Percentiles rank a stretch among this genome's conserved stretches.
Conservation (phyloP, 2,329 filamentous ascomycete genomes). For the Botrytis fabae region DNA sequence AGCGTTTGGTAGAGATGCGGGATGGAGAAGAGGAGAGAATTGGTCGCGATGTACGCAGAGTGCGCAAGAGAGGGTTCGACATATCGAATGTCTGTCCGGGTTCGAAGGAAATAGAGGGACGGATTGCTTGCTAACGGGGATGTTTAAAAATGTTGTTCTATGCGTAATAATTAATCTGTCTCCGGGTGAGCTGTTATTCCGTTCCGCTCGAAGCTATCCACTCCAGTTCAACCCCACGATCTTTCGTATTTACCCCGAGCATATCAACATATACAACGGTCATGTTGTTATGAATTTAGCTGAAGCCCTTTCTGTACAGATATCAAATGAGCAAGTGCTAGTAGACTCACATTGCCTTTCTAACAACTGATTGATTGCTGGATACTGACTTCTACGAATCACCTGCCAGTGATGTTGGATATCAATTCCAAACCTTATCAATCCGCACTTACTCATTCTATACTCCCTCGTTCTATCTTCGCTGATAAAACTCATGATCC, state of each 20-base stretch:
- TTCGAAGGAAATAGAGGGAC: background rate
- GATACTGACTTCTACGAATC: background rate
- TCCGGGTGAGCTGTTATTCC: background rate
- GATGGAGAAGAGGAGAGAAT: slow-evolving; percentile 2
- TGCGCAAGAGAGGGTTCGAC: slow-evolving; percentile 20
- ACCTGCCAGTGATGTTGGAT: background rate
- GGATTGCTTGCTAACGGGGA: background rate
- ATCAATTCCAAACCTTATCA: background rate
- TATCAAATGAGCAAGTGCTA: background rate
- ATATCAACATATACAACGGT: background rate
- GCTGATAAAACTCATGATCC: background rate
- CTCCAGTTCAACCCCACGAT: background rate
- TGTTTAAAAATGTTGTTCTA: slow-evolving; percentile 1
- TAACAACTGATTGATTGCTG: background rate
- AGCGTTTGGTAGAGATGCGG: slow-evolving; percentile 25
- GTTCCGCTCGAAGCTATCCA: background rate
- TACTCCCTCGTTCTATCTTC: background rate
- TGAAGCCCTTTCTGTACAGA: background rate
- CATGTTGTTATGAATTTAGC: background rate
- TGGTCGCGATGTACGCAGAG: slow-evolving; percentile 14
- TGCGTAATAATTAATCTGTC: background rate
- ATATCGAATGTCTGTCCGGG: slow-evolving; percentile 14
- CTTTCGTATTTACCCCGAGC: background rate
- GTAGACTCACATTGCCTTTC: background rate
- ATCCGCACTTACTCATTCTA: background rate